Evolutionary conservation across 495 filamentous ascomycete species (phyloP).

Genomic region (Neurospora sublineolata): DNA sequence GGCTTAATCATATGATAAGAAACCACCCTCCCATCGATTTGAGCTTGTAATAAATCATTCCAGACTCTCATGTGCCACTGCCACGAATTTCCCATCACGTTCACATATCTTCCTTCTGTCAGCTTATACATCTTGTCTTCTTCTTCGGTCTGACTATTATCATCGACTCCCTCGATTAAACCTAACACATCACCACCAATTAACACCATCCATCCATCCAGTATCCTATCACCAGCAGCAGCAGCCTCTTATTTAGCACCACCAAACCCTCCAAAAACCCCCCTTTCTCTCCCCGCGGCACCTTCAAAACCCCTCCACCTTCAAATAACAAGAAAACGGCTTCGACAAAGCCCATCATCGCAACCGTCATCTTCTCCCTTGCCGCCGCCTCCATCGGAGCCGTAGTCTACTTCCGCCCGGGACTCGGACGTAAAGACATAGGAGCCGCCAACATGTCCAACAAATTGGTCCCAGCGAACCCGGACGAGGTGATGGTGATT

Average conservation of each 20-base stretch:
- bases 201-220: neutral
- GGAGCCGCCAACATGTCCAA: constrained; percentile 26
- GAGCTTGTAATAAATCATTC: neutral
- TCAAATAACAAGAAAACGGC: neutral
- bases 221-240: neutral
- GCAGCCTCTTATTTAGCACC: neutral
- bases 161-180: neutral
- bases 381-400: neutral
- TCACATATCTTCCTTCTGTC: neutral
- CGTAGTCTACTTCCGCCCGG: neutral
- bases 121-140: neutral
- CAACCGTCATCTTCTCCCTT: neutral
- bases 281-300: neutral
- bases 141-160: neutral
- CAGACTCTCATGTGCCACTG: neutral
- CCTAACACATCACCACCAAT: neutral
- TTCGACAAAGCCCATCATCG: neutral
- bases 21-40: neutral
- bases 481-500: constrained; percentile 74
- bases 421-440: neutral
- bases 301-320: neutral
- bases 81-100: neutral
- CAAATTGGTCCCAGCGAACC: constrained; percentile 45
- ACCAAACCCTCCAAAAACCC: neutral
- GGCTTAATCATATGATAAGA: neutral